Base-by-base conservation (phyloP, 2,329 filamentous ascomycete genomes). In the Ophiobolus disseminans region DNA sequence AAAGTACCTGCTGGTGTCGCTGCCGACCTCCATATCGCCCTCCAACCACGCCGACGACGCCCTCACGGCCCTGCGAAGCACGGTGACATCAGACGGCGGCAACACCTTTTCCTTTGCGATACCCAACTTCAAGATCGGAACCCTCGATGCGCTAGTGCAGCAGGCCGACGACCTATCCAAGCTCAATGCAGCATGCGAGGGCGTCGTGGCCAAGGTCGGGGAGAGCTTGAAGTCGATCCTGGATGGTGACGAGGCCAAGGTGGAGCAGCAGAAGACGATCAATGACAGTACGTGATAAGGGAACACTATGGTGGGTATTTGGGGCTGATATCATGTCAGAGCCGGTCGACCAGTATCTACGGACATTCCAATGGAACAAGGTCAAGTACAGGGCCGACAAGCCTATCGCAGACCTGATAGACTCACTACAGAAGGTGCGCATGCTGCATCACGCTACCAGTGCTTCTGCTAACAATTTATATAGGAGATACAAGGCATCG, bases 121-220 rank as follows among this genome's bases (percentile, higher is more conserved):
- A 56, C 94, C 94, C 16, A 88, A 91, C 58, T 97, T 99, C 83
- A 99, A 97, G 80, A 96, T 99, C 73, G 94, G 94, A 49, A 97
- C 94, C 0, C 82, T 99, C 28, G 94, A 99, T 77, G 91, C 89
- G 30, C 82, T 99, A 48, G 91, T 99, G 35, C 90, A 96, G 76
- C 93, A 99, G 75, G 94, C 94, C 47, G 94, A 99, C 69, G 94
- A 97, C 69, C 80, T 99, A 45, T 83, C 87, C 50, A 97, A 97
- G 84, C 86, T 97, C 41, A 90, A 95, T 60, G 74, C 81, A 26
- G 82, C 84, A 26, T 96, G 91, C 73, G 85, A 92, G 74, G 84
- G 81, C 43, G 90, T 97, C 5, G 92, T 96, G 30, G 82, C 82
- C 62, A 97, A 97, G 78, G 90, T 97, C 28, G 86, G 86, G 60